phyloP scores from a whole-genome alignment of 495 filamentous ascomycete genomes.

The Xanthoparmelia taractica region DNA sequence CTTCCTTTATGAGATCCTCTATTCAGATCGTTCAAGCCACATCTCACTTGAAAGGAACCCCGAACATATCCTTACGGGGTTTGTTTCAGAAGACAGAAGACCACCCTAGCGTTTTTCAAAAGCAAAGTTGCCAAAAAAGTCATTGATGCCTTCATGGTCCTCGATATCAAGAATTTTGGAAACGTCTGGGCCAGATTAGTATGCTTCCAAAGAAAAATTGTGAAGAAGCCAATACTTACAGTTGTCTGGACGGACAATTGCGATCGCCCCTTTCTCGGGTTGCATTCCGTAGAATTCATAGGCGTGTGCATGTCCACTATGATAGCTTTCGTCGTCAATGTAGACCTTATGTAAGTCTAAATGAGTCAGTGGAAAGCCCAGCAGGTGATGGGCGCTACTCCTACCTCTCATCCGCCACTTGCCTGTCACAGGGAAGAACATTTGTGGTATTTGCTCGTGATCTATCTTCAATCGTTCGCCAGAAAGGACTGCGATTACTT shows the following conservation, averaged over 20 bases:
- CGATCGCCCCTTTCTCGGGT: neutral
- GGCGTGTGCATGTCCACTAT: constrained; percentile 8
- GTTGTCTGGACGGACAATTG: constrained; percentile 10
- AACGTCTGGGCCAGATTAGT: constrained; percentile 1
- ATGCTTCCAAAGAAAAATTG: neutral
- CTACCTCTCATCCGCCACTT: constrained; percentile 7
- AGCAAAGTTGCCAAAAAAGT: neutral
- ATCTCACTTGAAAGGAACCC: too few species aligned
- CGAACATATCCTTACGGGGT: too few species aligned
- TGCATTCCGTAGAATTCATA: constrained; percentile 1
- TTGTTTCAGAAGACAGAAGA: too few species aligned
- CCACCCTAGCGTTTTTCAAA: neutral
- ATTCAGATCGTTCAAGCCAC: too few species aligned
- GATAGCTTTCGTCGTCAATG: constrained; percentile 11
- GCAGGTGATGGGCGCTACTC: neutral
- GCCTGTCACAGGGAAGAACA: neutral
- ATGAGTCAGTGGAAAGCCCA: neutral
- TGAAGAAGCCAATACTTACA: constrained; percentile 1
- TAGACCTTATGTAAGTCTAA: constrained; percentile 6
- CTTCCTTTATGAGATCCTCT: too few species aligned
- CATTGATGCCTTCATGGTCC: neutral
- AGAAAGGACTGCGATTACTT: constrained; percentile 1
- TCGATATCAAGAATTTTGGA: constrained; percentile 6
- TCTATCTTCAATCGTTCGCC: constrained; percentile 6
- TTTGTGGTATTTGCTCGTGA: constrained; percentile 4